Evolutionary conservation across 306 rosid genomes (phyloP).

Genomic region (Gastrolobium villosum): DNA sequence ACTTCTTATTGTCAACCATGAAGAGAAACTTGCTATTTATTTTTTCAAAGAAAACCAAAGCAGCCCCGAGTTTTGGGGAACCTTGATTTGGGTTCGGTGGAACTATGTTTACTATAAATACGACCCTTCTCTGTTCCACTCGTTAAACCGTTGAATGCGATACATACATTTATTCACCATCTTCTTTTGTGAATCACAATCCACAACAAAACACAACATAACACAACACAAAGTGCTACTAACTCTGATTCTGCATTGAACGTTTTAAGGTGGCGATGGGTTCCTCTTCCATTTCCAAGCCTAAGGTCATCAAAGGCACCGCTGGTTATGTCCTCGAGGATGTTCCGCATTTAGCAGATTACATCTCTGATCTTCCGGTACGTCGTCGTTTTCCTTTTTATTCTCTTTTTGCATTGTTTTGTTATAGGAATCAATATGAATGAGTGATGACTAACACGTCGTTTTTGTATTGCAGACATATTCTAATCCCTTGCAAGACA

Average conservation of each 20-base stretch:
- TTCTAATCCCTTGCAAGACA: conserved; percentile 89
- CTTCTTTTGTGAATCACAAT: neutral
- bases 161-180: neutral
- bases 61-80: conserved; percentile 20
- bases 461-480: conserved; percentile 58
- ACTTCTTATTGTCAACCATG: neutral
- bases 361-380: conserved; percentile 79
- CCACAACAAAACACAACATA: no score
- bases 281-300: conserved; percentile 49
- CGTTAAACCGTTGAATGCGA: neutral
- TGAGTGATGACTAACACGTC: neutral
- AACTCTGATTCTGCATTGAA: neutral
- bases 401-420: neutral
- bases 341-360: conserved; percentile 86
- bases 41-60: neutral
- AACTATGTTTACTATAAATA: conserved; percentile 43
- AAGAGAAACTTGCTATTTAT: neutral
- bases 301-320: conserved; percentile 60
- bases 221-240: neutral
- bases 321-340: conserved; percentile 84
- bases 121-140: conserved; percentile 29
- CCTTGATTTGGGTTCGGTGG: conserved; percentile 11
- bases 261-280: conserved; percentile 49
- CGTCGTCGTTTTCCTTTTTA: conserved; percentile 45
- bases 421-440: neutral